These are phyloP conservation scores for Apocynum venetum DNA, from an alignment of 257 asterid genomes.

Conservation along the genomic window DNA sequence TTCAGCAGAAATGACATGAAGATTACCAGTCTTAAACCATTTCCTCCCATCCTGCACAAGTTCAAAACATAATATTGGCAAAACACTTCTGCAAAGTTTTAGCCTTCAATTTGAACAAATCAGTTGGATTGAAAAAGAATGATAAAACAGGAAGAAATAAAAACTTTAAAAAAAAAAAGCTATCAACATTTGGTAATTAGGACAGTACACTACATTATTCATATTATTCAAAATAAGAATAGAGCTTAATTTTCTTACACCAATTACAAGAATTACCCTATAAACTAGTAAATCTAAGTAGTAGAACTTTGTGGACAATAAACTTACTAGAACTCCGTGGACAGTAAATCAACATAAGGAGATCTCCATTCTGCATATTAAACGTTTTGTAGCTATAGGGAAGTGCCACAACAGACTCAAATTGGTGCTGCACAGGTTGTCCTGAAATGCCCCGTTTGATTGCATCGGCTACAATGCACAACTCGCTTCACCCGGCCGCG, in stretches of 20 bases:
- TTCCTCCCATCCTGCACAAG: too few species aligned
- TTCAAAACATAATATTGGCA: too few species aligned
- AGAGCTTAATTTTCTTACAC: not conserved
- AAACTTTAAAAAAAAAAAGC: too few species aligned
- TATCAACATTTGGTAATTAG: not conserved
- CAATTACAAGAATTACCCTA: slow-evolving; percentile 8
- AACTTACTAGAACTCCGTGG: not conserved
- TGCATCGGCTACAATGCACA: slow-evolving; percentile 95
- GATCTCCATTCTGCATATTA: slow-evolving; percentile 2
- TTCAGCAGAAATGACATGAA: too few species aligned
- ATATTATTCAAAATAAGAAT: not conserved
- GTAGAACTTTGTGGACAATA: not conserved
- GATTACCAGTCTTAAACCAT: too few species aligned
- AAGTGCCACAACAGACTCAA: slow-evolving; percentile 25
- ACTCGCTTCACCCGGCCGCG: slow-evolving; percentile 83
- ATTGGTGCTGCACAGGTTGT: slow-evolving; percentile 96
- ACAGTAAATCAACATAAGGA: not conserved
- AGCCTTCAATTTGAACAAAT: too few species aligned
- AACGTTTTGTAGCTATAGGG: not conserved
- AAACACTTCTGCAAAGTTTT: too few species aligned
- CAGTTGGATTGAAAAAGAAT: too few species aligned
- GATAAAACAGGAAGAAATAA: too few species aligned
- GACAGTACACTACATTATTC: not conserved
- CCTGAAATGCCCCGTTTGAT: slow-evolving; percentile 94
- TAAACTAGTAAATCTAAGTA: not conserved